Base-by-base conservation (phyloP, 2,329 filamentous ascomycete genomes). In the Amphichorda felina region DNA sequence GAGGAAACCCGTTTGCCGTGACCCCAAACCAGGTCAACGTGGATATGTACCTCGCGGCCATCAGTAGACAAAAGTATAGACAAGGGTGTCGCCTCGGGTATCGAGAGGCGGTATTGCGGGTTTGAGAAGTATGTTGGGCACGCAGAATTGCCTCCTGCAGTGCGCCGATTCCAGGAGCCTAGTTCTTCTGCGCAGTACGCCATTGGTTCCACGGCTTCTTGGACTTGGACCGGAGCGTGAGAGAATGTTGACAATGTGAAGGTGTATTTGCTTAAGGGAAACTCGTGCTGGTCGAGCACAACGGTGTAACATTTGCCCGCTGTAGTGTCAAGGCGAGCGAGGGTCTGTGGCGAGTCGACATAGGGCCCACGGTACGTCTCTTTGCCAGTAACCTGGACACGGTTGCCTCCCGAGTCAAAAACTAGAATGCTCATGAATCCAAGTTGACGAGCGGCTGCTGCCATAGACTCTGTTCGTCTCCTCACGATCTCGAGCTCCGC, bases 321-420 rank as follows among this genome's bases (percentile, higher is more conserved):
- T 22, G 45, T 45, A 5, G 54, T 45, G 9, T 54, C 44, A 4
- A 94, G 70, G 39, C 82, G 79, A 30, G 93, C 75, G 7, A 98
- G 72, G 1, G 84, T 94, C 54, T 96, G 93, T 2, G 87, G 87
- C 3, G 88, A 93, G 56, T 95, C 89, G 24, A 96, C 86, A 42
- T 85, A 94, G n/a, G 85, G 83, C 1, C 82, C 82, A 25, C 81
- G 76, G 46, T 84, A 76, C 1, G 83, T 55, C 17, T 78, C 72
- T 6, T 75, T 75, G 38, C 89, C 83, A 36, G 75, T 77, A 11
- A 91, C 65, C 44, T 85, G 79, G 0, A 95, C 77, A 33, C 78
- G 72, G 25, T 75, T 66, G 3, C 89, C 88, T 27, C 68, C 53
- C 21, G 75, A 74, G 14, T 80, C 69, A 52, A 89, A 95, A 1